Evolutionary conservation across 345 rosid genomes (phyloP).

Genomic region (Kernera saxatilis): DNA sequence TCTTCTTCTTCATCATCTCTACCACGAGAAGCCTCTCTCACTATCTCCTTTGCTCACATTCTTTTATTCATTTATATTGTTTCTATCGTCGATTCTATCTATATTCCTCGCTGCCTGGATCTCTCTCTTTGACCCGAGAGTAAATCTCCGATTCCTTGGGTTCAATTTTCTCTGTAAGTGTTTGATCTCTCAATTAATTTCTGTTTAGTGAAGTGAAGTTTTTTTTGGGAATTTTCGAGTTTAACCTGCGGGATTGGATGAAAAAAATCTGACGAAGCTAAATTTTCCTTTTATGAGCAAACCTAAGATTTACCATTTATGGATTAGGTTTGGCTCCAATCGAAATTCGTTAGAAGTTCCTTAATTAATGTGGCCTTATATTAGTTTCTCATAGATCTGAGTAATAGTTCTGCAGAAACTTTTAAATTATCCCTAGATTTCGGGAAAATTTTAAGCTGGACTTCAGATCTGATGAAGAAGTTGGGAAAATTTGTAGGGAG

Average conservation of each 20-base stretch:
- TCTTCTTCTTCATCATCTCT: background rate
- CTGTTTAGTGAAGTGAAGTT: background rate
- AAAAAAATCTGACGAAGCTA: background rate
- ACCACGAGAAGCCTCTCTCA: conserved; percentile 15
- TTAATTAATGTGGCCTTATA: background rate
- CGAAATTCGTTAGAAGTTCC: background rate
- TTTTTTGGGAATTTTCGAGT: background rate
- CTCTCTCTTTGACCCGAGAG: background rate
- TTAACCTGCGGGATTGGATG: background rate
- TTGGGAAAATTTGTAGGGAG: background rate
- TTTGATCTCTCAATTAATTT: background rate
- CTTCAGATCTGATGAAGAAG: conserved; percentile 2
- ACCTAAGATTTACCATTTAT: conserved; percentile 8
- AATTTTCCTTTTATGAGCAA: conserved; percentile 4
- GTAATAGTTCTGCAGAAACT: background rate
- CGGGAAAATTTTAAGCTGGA: background rate
- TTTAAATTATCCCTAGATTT: background rate
- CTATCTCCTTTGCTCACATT: conserved; percentile 10
- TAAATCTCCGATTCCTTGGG: background rate
- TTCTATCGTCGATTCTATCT: conserved; percentile 1
- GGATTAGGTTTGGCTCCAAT: background rate
- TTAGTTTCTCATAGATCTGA: conserved; percentile 4
- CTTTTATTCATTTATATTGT: conserved; percentile 4
- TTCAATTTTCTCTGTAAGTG: conserved; percentile 16
- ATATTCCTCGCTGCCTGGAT: background rate